Base-by-base conservation (phyloP, 163 green algal genomes). In the Smithsoniella earleae region DNA sequence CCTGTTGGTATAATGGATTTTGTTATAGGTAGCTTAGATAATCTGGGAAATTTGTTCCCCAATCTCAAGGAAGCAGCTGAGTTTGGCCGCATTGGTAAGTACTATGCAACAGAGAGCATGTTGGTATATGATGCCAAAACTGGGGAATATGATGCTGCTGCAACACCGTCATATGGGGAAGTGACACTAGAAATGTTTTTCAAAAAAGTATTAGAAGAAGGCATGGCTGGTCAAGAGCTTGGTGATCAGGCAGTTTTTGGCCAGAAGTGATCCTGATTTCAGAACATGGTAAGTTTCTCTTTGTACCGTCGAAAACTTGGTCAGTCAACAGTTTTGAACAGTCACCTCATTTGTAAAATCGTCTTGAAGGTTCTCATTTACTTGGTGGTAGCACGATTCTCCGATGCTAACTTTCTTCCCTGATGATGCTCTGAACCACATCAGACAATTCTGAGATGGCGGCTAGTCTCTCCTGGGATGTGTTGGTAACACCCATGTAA, bases 41-140 rank as follows among this genome's bases (percentile, higher is more conserved):
- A 84, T 30, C 78, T 98, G 20, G 83, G 87, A 3, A 83, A 84
- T 38, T 63, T 94, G 28, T 94, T 96, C 80, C 87, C 90, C 0
- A 77, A 79, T 18, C 76, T 97, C 33, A 87, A 90, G 87, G 93
- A 98, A 76, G 79, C 87, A 27, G 93, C 91, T n/a, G 94, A 99
- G 80, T 99, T 98, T 88, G 93, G 85, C 20, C 83, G 85, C 31
- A 99, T 99, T 69, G 94, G 94, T 4, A 88, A 86, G 73, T 99
- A 98, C 83, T 99, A 99, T 78, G 94, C 93, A 2, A 88, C 91
- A 34, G 94, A 99, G 84, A 90, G 77, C 77, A 99, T 99, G 94
- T 83, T 99, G 22, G 84, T 97, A 74, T 95, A 85, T 79, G 89
- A 98, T 78, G 46, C 25, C 4, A 66, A 76, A 37, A 83, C 49